Base-by-base conservation (phyloP, 257 asterid species). In the Penstemon newberryi region DNA sequence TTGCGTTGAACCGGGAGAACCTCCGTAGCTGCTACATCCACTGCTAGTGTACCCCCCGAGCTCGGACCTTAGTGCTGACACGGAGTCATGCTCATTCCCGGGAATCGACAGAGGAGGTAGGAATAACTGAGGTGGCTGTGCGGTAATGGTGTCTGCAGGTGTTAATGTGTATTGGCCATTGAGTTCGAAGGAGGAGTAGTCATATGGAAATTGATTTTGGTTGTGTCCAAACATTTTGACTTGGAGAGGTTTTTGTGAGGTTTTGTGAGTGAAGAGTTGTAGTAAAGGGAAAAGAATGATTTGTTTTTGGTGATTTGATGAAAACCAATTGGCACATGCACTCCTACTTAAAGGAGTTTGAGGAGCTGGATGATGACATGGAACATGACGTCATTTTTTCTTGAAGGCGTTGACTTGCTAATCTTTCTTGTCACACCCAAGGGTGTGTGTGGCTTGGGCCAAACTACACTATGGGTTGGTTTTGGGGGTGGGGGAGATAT, bases 21-120 rank as follows among this genome's bases (percentile, higher is more conserved):
- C 90, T 25, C 80, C 82, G 36, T 83, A 83, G 78, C 92, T 86
- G 82, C 95, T 86, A 72, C 91, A 84, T 8, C 96, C 90, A 70
- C 87, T 79, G 73, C 91, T 83, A 36, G 86, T 83, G 70, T 80
- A 76, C 1, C 87, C 78, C 1, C 87, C 78, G 3, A 83, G 18
- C 75, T 86, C 91, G 10, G 92, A 69, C 73, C 85, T 78, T 72
- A 85, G 51, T 15, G 81, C 77, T 1, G 87, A 71, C 2, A 83
- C 9, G 0, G 87, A 82, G 73, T 83, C 94, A 54, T 72, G 86
- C 42, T 83, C 85, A 7, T 64, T 63, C n/a, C 63, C 74, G 3
- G 94, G 90, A 13, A 87, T 83, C 9, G 82, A 56, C 12, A 82
- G 77, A 9, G 81, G 78, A 2, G 95, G 78, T 10, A 60, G 78